These are phyloP conservation scores for Tricharina praecox DNA, from an alignment of 495 filamentous ascomycete genomes.

Conservation along the genomic window DNA sequence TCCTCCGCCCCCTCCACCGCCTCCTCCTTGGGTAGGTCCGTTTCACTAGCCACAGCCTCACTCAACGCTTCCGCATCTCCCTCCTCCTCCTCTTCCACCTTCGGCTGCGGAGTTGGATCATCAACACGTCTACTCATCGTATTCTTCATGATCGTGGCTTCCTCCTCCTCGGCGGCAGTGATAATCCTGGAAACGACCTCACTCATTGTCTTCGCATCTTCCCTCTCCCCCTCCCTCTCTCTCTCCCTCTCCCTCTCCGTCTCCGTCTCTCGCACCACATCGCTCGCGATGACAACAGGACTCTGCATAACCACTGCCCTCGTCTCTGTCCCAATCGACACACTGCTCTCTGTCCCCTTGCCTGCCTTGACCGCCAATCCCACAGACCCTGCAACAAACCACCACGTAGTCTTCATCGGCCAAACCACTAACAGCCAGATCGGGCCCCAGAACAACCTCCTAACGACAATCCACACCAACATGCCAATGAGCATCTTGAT, in stretches of 20 bases:
- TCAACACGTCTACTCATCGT: conserved; percentile 10
- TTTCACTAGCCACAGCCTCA: too few relatives aligned
- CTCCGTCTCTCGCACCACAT: conserved; percentile 11
- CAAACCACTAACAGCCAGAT: conserved; percentile 76
- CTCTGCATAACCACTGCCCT: conserved; percentile 21
- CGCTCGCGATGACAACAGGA: background rate
- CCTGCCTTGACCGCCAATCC: too few relatives aligned
- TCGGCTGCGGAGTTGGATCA: conserved; percentile 8
- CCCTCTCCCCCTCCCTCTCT: background rate
- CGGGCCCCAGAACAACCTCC: conserved; percentile 72
- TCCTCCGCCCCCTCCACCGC: too few relatives aligned
- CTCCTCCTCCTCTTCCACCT: conserved; percentile 5
- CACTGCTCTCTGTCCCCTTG: conserved; percentile 18
- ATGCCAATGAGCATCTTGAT: conserved; percentile 65
- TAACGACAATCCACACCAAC: conserved; percentile 68
- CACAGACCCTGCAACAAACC: conserved; percentile 30
- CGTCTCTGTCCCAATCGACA: conserved; percentile 10
- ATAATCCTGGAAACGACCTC: background rate
- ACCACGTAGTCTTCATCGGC: conserved; percentile 48
- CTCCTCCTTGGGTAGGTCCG: too few relatives aligned
- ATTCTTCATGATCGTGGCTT: conserved; percentile 7
- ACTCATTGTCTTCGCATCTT: background rate
- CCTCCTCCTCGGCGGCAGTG: background rate
- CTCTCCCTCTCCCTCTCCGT: conserved; percentile 6
- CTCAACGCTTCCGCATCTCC: conserved; percentile 34